Evolutionary conservation across 495 filamentous ascomycete genomes (phyloP).

Genomic region (Hyaloscypha bicolor): DNA sequence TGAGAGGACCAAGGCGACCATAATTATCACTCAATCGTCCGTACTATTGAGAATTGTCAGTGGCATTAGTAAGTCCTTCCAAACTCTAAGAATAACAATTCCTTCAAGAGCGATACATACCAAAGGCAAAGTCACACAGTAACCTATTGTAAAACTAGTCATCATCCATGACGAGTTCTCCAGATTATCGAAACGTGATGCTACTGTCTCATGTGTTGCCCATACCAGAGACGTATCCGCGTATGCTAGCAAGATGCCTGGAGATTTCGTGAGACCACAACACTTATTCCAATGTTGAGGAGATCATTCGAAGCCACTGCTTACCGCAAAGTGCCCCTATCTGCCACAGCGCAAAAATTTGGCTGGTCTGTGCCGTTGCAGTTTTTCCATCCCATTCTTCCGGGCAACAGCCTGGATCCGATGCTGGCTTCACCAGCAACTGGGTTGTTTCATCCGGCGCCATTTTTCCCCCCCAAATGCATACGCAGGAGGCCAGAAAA

Average conservation of each 20-base stretch:
- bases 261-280: conserved; percentile 10
- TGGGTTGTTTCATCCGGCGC: conserved; percentile 18
- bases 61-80: neutral
- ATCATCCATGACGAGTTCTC: conserved; percentile 40
- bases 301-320: conserved; percentile 4
- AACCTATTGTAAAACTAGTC: conserved; percentile 40
- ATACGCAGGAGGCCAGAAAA: conserved; percentile 1
- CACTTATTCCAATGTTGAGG: neutral
- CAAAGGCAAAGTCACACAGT: conserved; percentile 39
- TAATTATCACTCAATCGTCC: conserved; percentile 83
- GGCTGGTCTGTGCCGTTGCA: conserved; percentile 4
- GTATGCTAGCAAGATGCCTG: conserved; percentile 41
- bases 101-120: conserved; percentile 29
- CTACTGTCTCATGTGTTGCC: conserved; percentile 40
- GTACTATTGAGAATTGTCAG: conserved; percentile 33
- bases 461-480: conserved; percentile 21
- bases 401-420: neutral
- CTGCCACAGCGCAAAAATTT: conserved; percentile 22
- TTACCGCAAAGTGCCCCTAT: conserved; percentile 22
- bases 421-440: conserved; percentile 14
- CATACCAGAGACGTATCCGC: conserved; percentile 39
- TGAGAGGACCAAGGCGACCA: conserved; percentile 82
- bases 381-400: conserved; percentile 15
- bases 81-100: conserved; percentile 2
- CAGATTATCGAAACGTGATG: conserved; percentile 38